These are phyloP conservation scores for Pichia sp. DNA, from an alignment of 1,139 yeast species.

Conservation along the genomic window DNA sequence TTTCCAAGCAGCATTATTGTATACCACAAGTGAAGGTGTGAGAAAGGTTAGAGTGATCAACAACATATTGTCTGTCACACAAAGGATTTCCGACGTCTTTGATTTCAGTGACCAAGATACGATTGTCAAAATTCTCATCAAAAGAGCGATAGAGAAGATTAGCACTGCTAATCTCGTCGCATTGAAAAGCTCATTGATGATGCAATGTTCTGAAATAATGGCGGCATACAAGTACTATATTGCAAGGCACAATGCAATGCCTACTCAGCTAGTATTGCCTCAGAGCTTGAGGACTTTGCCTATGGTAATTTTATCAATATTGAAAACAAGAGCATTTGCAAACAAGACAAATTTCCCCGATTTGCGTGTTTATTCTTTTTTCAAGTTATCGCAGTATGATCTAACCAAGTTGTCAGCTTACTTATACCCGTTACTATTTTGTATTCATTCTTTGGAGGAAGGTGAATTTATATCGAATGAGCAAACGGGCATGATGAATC, in stretches of 20 bases:
- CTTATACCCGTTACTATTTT: constrained; percentile 78
- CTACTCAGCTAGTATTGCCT: constrained; percentile 75
- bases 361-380: constrained; percentile 55
- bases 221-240: constrained; percentile 68
- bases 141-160: constrained; percentile 62
- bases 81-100: constrained; percentile 68
- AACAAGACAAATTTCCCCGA: constrained; percentile 48
- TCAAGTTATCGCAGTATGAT: constrained; percentile 52
- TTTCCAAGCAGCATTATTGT: constrained; percentile 85
- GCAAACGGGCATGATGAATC: constrained; percentile 34
- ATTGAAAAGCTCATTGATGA: constrained; percentile 59
- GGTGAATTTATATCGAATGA: constrained; percentile 48
- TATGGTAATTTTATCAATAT: constrained; percentile 60
- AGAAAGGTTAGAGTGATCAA: constrained; percentile 85
- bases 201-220: constrained; percentile 65
- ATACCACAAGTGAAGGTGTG: constrained; percentile 71
- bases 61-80: constrained; percentile 75
- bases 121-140: constrained; percentile 62
- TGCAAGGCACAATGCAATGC: constrained; percentile 44
- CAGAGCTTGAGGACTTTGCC: constrained; percentile 73
- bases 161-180: constrained; percentile 53
- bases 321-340: constrained; percentile 64
- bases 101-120: constrained; percentile 85
- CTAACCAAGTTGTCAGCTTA: constrained; percentile 57
- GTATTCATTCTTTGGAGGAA: constrained; percentile 62